Base-by-base conservation (phyloP, 2,329 filamentous ascomycete species). In the Purpureocillium takamizusanense region DNA sequence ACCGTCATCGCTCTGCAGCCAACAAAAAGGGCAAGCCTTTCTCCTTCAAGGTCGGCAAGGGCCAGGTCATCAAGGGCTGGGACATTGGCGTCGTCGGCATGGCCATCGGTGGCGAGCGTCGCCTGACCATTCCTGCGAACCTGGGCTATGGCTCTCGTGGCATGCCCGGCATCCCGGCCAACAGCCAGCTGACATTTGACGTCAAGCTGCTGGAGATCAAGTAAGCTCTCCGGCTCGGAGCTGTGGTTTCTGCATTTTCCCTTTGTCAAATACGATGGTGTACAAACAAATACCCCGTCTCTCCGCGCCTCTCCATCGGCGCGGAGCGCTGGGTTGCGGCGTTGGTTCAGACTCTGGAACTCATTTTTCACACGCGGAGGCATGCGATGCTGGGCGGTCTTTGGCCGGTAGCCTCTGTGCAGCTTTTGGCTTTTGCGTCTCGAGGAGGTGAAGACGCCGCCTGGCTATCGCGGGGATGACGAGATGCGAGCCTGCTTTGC, bases 21-120 rank as follows among this genome's bases (percentile, higher is more conserved):
- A 97, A 98, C 77, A 98, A 97, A 77, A 95, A 94, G 72, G 92
- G 92, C 55, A 89, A 94, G 72, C 90, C 94, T 42, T 98, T 98
- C 71, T 76, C 76, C 50, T 97, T 97, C 79, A 94, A 90, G 74
- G 80, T 94, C 44, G 94, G 92, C 51, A 79, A 81, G 59, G 89
- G 89, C 45, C 86, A 97, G 65, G 94, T 98, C 55, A 98, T 98
- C 72, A 92, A 94, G 76, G 92, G 92, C 51, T 97, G 92, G 94
- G 94, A 98, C 62, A 78, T 97, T 48, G 92, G 92, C 66, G 72
- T 98, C 51, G 74, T 76, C 51, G 94, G 94, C 65, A 95, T 98
- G 87, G 72, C 81, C 51, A 82, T 89, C 51, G 92, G 92, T 56
- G 88, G 87, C 54, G 94, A 98, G 75, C 86, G 92, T 55, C 83